Conservation (phyloP, 805 yeast genomes). For the Metschnikowia arizonensis region DNA sequence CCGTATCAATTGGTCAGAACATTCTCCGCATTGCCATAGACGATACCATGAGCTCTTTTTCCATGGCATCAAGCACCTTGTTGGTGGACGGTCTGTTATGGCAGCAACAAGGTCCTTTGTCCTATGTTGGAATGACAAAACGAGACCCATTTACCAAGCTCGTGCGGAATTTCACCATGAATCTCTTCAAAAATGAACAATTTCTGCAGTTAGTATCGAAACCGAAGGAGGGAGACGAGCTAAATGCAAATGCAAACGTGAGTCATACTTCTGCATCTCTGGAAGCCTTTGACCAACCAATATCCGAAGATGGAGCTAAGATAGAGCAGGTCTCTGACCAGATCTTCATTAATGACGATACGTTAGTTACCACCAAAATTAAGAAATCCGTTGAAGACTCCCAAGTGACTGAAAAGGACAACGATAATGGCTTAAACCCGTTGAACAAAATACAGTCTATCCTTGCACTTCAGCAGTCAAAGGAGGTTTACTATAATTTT, state of each 20-base stretch:
- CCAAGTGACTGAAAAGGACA: neutral
- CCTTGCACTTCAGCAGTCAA: conserved; percentile 18
- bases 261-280: neutral
- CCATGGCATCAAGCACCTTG: conserved; percentile 33
- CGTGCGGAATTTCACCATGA: conserved; percentile 32
- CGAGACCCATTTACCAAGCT: conserved; percentile 37
- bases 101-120: conserved; percentile 39
- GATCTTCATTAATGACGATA: conserved; percentile 25
- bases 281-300: neutral
- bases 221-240: conserved; percentile 7
- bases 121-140: conserved; percentile 39
- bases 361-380: conserved; percentile 27
- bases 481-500: conserved; percentile 24
- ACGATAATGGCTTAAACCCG: conserved; percentile 10
- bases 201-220: conserved; percentile 28
- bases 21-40: conserved; percentile 28
- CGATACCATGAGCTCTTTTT: conserved; percentile 32
- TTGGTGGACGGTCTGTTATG: conserved; percentile 35
- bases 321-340: conserved; percentile 12
- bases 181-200: conserved; percentile 32
- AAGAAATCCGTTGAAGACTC: conserved; percentile 8
- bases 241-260: neutral
- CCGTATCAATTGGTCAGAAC: conserved; percentile 36
- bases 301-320: neutral
- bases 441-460: conserved; percentile 19